Evolutionary conservation across 768 basidiomycete species (phyloP), one percentile per base, ranked within the genome.

Genomic region (Termitomyces sp.): DNA sequence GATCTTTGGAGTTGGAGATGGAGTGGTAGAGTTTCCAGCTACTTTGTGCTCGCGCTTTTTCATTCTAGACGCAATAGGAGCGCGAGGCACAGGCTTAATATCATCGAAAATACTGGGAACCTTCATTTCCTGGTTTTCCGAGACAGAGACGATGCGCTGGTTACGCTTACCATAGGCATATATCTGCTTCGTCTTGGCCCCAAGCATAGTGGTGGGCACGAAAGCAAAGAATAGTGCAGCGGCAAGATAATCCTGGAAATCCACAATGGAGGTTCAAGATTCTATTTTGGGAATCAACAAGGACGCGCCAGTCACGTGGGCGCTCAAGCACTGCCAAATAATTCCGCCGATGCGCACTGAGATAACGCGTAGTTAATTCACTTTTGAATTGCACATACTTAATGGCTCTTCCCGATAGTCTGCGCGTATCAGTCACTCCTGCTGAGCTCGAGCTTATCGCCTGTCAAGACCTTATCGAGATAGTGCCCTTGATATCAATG

Each of bases 401-500:
- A 12, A 94, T 96, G 94, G 84, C 94, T 33, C 79, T 95, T 22
- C 92, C 94, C 3, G 75, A 77, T 40, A 73, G 82, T 4, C 75
- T 96, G 16, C 80, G 86, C 54, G 74, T 77, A 3, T 89, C 91
- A 0, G 76, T 92, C 32, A 87, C 87, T 7, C 92, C 94, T 31
- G 81, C 84, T 56, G 94, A 97, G 67, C 82, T 96, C 25, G 93
- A 95, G 61, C 84, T 95, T 51, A 82, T 96, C 52, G 91, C 94
- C 1, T 90, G 82, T 18, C 89, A 97, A 62, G 81, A 92, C 56
- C 75, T 88, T 35, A 78, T 98, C 42, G 90, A 94, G 59, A 90
- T 97, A 55, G 79, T 94, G 2, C 94, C 94, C 0, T 75, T 93
- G 25, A 91, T 97, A 58, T 76, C 88, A 7, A 95, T 96, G 91